A percentile compares a stretch with the other conserved stretches of the same genome.
Conservation (phyloP, 2,329 filamentous ascomycete genomes). For the Capronia coronata region DNA sequence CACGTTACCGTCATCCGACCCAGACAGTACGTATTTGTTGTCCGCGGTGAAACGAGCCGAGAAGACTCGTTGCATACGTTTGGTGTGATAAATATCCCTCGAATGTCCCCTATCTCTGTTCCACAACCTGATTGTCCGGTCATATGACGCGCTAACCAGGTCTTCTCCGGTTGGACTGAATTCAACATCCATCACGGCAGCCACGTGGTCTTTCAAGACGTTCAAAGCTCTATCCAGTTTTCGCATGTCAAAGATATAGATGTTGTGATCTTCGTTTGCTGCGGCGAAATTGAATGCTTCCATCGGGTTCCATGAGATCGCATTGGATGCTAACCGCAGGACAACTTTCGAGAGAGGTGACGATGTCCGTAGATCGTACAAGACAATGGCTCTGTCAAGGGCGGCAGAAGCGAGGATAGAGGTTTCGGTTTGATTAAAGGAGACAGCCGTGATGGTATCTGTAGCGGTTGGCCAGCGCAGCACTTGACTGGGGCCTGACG, state of each 20-base stretch:
- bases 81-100: constrained; percentile 92
- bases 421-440: constrained; percentile 92
- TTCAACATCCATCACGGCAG: constrained; percentile 92
- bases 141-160: constrained; percentile 81
- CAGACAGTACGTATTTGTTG: constrained; percentile 79
- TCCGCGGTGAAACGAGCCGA: constrained; percentile 80
- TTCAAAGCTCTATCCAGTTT: constrained; percentile 83
- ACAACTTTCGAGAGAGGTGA: constrained; percentile 75
- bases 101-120: constrained; percentile 72
- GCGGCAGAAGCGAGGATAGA: constrained; percentile 80
- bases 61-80: constrained; percentile 94
- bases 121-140: constrained; percentile 83
- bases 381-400: constrained; percentile 75
- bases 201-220: constrained; percentile 81
- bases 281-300: constrained; percentile 92
- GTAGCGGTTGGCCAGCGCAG: constrained; percentile 80
- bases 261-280: constrained; percentile 90
- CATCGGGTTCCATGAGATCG: constrained; percentile 90
- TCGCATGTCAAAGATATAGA: constrained; percentile 89
- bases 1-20: constrained; percentile 88
- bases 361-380: constrained; percentile 86
- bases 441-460: constrained; percentile 81
- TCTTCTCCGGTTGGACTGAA: constrained; percentile 93
- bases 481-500: constrained; percentile 69
- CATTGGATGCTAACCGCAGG: constrained; percentile 75